A percentile compares a stretch with the other conserved stretches of the same genome.
These are phyloP conservation scores for Tetrahymena borealis DNA, from an alignment of 73 alveolate species.

Conservation along the genomic window DNA sequence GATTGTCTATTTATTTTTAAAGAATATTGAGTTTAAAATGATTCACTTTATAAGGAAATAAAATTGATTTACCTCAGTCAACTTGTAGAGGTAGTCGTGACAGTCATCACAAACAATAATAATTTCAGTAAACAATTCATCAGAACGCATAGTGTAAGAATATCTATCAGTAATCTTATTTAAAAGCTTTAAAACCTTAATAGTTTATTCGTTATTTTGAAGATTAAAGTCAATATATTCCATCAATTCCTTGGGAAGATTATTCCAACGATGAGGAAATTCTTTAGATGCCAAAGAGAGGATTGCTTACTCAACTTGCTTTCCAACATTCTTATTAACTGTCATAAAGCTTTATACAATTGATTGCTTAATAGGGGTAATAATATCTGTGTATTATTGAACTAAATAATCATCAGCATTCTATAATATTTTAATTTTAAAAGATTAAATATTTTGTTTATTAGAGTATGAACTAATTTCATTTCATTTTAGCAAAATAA, in stretches of 20 bases:
- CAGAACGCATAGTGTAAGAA: constrained; percentile 20
- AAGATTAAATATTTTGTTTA: not conserved
- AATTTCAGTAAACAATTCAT: constrained; percentile 33
- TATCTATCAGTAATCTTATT: constrained; percentile 31
- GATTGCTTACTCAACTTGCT: not conserved
- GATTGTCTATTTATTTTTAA: not conserved
- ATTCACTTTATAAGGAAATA: not conserved
- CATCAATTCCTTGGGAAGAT: not conserved
- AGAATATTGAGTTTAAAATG: not conserved
- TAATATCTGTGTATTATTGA: not conserved
- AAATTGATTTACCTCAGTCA: not conserved
- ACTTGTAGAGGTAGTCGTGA: not conserved
- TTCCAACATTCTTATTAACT: not conserved
- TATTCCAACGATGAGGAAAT: not conserved
- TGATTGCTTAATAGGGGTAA: not conserved
- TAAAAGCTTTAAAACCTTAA: constrained; percentile 6
- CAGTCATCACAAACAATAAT: constrained; percentile 13
- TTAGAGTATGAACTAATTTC: no score
- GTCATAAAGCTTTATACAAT: not conserved
- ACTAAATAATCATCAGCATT: not conserved
- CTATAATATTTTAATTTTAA: not conserved
- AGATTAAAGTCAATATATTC: constrained; percentile 3
- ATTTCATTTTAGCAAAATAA: not conserved
- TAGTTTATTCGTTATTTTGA: constrained; percentile 7
- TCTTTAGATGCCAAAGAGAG: not conserved